Percentiles rank a stretch among this genome's conserved stretches.
phyloP scores from a whole-genome alignment of 2,329 filamentous ascomycete species.

The Arthrobotrys musiformis region DNA sequence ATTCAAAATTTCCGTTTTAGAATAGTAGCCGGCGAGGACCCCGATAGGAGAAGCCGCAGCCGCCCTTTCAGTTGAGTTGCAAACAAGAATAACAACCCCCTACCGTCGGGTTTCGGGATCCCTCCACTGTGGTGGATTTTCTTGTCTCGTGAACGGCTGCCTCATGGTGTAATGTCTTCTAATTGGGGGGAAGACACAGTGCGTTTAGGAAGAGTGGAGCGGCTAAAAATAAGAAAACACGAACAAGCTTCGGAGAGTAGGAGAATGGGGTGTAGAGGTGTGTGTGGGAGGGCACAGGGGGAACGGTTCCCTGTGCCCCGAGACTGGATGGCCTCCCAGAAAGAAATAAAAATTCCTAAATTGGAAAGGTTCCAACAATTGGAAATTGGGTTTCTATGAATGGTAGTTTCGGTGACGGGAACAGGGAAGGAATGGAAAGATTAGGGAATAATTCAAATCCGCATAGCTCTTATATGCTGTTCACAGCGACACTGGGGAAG shows the following conservation, averaged over 20 bases:
- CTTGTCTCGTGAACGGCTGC: constrained; percentile 54
- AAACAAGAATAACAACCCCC: constrained; percentile 30
- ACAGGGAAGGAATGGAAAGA: constrained; percentile 56
- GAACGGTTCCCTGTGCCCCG: constrained; percentile 52
- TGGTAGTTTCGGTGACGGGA: constrained; percentile 51
- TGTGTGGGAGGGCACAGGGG: constrained; percentile 35
- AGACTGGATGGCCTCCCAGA: constrained; percentile 31
- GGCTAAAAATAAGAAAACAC: constrained; percentile 52
- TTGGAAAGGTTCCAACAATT: constrained; percentile 29
- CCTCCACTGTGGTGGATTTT: constrained; percentile 43
- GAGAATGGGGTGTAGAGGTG: no score
- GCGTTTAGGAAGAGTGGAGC: constrained; percentile 45
- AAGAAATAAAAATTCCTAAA: constrained; percentile 41
- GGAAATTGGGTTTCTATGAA: constrained; percentile 44
- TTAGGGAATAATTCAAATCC: constrained; percentile 43
- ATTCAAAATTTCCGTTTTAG: constrained; percentile 41
- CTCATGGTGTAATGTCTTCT: constrained; percentile 47
- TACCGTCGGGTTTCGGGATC: constrained; percentile 55
- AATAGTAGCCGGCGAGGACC: constrained; percentile 47
- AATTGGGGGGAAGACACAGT: constrained; percentile 33
- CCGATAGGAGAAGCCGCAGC: constrained; percentile 55
- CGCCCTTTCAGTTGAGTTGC: constrained; percentile 45
- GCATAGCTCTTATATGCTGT: constrained; percentile 47
- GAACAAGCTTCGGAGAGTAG: constrained; percentile 21
- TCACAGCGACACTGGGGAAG: constrained; percentile 32